Percentiles rank a stretch among this genome's conserved stretches.
Conservation (phyloP, 2,329 filamentous ascomycete genomes). For the Xylaria sp. region DNA sequence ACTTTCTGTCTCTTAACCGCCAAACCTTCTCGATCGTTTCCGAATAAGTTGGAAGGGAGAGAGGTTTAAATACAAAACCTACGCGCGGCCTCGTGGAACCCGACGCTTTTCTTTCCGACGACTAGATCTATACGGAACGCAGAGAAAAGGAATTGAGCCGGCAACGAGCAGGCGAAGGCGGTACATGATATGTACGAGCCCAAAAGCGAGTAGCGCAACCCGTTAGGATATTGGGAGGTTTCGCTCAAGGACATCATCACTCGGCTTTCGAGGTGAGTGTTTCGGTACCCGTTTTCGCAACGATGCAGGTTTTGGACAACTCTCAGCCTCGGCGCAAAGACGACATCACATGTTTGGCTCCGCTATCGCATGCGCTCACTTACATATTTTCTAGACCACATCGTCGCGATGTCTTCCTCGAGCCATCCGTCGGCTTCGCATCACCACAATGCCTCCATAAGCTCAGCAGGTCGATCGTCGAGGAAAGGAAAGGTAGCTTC, state of each 20-base stretch:
- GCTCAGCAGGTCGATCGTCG: constrained; percentile 64
- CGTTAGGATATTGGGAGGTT: constrained; percentile 54
- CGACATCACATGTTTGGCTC: constrained; percentile 24
- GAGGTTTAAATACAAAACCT: constrained; percentile 30
- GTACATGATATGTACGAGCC: constrained; percentile 57
- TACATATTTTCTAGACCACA: constrained; percentile 48
- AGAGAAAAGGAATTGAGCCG: constrained; percentile 44
- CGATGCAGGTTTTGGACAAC: constrained; percentile 6
- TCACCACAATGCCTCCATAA: constrained; percentile 69
- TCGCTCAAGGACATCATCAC: constrained; percentile 48
- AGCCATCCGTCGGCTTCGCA: constrained; percentile 61
- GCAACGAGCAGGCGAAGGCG: constrained; percentile 54
- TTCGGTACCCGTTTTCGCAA: constrained; percentile 21
- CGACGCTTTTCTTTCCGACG: constrained; percentile 41
- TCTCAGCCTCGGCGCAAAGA: constrained; percentile 27
- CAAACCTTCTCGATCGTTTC: constrained; percentile 27
- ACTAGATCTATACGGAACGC: constrained; percentile 43
- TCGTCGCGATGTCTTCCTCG: constrained; percentile 67
- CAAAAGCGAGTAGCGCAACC: constrained; percentile 56
- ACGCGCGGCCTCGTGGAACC: constrained; percentile 45
- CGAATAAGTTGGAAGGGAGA: constrained; percentile 18
- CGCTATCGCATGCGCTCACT: constrained; percentile 38
- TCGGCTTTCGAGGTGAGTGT: constrained; percentile 49
- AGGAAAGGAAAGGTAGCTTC: constrained; percentile 56
- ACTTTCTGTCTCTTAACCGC: constrained; percentile 10